Conservation (phyloP, 768 basidiomycete genomes). For the Podaxis mareebaensis region DNA sequence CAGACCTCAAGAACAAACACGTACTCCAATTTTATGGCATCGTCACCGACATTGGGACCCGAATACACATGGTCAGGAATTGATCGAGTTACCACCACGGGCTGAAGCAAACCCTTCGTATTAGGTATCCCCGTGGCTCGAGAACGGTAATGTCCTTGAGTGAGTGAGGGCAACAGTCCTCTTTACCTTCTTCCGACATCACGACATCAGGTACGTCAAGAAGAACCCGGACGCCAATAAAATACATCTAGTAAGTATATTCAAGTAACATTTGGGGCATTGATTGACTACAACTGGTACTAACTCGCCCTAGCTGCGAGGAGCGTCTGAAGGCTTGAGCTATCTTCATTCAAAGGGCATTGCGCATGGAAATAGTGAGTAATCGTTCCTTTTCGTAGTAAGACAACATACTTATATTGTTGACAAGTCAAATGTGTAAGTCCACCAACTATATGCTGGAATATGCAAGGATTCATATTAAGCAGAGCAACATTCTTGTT, state of each 20-base stretch:
- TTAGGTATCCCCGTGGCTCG: slow-evolving; percentile 1
- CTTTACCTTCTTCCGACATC: not conserved
- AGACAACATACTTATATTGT: not conserved
- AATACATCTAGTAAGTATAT: not conserved
- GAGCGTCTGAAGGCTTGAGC: not conserved
- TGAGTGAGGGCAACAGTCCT: not conserved
- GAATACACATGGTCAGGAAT: not conserved
- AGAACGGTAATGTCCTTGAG: slow-evolving; percentile 1
- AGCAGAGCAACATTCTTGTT: slow-evolving; percentile 1
- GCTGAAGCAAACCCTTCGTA: not conserved
- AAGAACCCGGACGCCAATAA: not conserved
- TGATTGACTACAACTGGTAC: not conserved
- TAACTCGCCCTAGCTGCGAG: not conserved
- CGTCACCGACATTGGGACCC: not conserved
- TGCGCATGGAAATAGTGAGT: slow-evolving; percentile 1
- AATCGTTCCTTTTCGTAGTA: not conserved
- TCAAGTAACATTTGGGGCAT: not conserved
- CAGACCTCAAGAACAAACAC: not conserved
- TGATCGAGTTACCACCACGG: not conserved
- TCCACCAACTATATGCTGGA: not conserved
- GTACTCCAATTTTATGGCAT: slow-evolving; percentile 2
- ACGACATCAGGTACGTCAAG: not conserved
- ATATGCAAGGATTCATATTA: not conserved
- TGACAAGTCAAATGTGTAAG: slow-evolving; percentile 9
- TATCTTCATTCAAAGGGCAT: slow-evolving; percentile 2